phyloP scores from a whole-genome alignment of 2,329 filamentous ascomycete genomes.

The Zymoseptoria crescenta region DNA sequence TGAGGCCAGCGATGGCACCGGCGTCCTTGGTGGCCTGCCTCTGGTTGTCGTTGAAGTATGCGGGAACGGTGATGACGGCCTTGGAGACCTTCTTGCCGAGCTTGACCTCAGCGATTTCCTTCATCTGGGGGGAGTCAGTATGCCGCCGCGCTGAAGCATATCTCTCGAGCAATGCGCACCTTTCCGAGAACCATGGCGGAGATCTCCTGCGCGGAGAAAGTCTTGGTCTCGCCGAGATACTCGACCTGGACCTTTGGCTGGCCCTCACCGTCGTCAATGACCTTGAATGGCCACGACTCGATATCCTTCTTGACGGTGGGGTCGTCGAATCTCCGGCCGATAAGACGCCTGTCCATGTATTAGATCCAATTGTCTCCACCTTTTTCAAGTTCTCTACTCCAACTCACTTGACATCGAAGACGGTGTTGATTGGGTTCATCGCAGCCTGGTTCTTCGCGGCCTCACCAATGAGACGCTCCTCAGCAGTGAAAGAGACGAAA shows the following conservation, averaged over 20 bases:
- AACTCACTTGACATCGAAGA: slow-evolving; percentile 85
- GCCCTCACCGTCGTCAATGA: slow-evolving; percentile 71
- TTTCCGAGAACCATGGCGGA: slow-evolving; percentile 98
- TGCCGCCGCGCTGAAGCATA: neutral
- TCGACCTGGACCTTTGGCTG: slow-evolving; percentile 90
- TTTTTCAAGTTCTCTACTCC: slow-evolving; percentile 1
- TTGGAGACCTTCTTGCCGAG: slow-evolving; percentile 98
- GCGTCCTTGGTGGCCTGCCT: slow-evolving; percentile 99
- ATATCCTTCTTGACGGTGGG: slow-evolving; percentile 97
- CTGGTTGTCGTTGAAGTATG: slow-evolving; percentile 99
- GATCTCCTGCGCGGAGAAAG: slow-evolving; percentile 96
- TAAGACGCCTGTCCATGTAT: slow-evolving; percentile 66
- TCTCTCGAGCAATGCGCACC: slow-evolving; percentile 47
- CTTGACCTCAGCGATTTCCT: slow-evolving; percentile 97
- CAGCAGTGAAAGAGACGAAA: slow-evolving; percentile 97
- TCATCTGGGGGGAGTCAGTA: slow-evolving; percentile 60
- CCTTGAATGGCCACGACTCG: slow-evolving; percentile 99
- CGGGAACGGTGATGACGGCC: slow-evolving; percentile 96
- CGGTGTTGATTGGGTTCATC: slow-evolving; percentile 97
- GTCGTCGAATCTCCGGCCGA: slow-evolving; percentile 92
- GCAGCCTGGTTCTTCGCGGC: slow-evolving; percentile 99
- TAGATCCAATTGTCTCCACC: slow-evolving; percentile 19
- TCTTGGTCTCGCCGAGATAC: slow-evolving; percentile 91
- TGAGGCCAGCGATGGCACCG: slow-evolving; percentile 92
- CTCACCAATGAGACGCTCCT: slow-evolving; percentile 98